Conservation (phyloP, 768 basidiomycete species). For the Lenzites betulinus region DNA sequence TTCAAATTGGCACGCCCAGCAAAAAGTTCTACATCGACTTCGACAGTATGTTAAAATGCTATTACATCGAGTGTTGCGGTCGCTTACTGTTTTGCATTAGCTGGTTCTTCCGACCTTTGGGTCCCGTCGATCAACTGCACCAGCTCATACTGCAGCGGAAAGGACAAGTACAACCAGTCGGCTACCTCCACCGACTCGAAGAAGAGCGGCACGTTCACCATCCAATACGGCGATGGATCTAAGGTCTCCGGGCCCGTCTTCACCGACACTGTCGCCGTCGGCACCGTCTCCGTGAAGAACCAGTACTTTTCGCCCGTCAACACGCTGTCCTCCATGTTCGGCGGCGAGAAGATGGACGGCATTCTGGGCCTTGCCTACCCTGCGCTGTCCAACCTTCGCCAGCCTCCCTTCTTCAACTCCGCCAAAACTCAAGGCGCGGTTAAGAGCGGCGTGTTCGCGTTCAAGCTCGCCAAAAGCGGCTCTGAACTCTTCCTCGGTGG, state of each 20-base stretch:
- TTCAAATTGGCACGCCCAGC: slow-evolving; percentile 49
- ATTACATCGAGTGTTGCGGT: background rate
- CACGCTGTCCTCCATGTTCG: slow-evolving; percentile 18
- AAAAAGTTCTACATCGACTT: slow-evolving; percentile 29
- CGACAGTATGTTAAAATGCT: slow-evolving; percentile 11
- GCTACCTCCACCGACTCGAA: slow-evolving; percentile 28
- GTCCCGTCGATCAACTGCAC: slow-evolving; percentile 23
- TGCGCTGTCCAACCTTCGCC: slow-evolving; percentile 20
- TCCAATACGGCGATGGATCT: slow-evolving; percentile 42
- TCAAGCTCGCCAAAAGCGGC: slow-evolving; percentile 29
- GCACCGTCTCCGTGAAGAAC: slow-evolving; percentile 27
- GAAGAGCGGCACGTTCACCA: slow-evolving; percentile 31
- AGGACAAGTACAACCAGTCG: slow-evolving; percentile 33
- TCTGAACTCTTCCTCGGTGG: slow-evolving; percentile 42
- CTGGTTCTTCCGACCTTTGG: slow-evolving; percentile 26
- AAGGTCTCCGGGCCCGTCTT: slow-evolving; percentile 35
- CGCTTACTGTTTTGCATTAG: background rate
- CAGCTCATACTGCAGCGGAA: slow-evolving; percentile 6
- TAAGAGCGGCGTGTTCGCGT: slow-evolving; percentile 28
- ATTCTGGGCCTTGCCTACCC: slow-evolving; percentile 30
- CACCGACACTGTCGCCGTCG: slow-evolving; percentile 38
- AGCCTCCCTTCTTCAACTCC: slow-evolving; percentile 26
- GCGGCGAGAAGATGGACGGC: slow-evolving; percentile 19
- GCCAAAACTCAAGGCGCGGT: slow-evolving; percentile 23
- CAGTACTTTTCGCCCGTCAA: slow-evolving; percentile 25